Base-by-base conservation (phyloP, 2,329 filamentous ascomycete species). In the Monosporascus sp. region DNA sequence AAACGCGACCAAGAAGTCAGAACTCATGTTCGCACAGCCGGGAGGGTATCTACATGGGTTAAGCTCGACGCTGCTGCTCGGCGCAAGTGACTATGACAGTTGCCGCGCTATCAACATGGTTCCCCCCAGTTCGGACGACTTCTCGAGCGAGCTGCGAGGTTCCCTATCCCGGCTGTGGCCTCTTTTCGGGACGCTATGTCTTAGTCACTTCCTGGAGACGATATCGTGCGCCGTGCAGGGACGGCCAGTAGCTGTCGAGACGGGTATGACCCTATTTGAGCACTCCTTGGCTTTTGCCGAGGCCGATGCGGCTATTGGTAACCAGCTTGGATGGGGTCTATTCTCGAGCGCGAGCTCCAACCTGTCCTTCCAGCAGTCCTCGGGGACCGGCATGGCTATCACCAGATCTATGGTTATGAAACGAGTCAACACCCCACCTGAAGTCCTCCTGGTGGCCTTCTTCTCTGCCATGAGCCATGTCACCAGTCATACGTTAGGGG, bases 231-330 rank as follows among this genome's bases (percentile, higher is more conserved):
- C 93, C 9, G 80, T 97, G 7, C 91, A 96, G 68, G 93, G 93
- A 35, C 84, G 88, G 2, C 81, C 84, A 2, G 82, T 90, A 0
- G 83, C 88, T 58, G 87, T 89, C 0, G 94, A 97, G 72, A 95
- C 91, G 1, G 92, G 91, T 18, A 96, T 97, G 89, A 96, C 92
- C 0, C 81, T 97, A 2, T 96, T 97, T 64, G 94, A 99, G 68
- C 92, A 97, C 66, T 97, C 92, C 0, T 78, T 99, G 8, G 93
- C 93, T 2, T 99, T 97, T 72, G 91, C 93, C 11, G 94, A 99
- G 70, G 93, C 93, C 8, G 94, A 99, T 68, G 87, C 89, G 31
- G 88, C 92, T 58, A 86, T 97, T 46, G 86, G 86, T 62, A 89
- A 86, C 59, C 88, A 91, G 49, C 80, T 96, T 15, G 87, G 87